Conservation (phyloP, 331 rosid species). For the Malus hybrid region DNA sequence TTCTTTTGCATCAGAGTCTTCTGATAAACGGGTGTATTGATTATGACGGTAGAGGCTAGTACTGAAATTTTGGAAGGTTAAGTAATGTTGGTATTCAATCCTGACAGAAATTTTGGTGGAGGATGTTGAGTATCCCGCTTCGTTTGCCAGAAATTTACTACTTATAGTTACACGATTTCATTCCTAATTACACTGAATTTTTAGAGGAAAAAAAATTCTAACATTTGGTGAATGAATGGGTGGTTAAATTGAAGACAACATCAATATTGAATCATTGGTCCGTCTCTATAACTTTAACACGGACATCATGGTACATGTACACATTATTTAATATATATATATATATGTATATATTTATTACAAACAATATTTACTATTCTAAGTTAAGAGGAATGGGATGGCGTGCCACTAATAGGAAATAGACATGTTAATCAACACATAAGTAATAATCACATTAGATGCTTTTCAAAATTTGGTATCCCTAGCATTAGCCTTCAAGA, state of each 20-base stretch:
- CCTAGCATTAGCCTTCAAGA: too few species aligned
- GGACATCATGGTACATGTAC: not conserved
- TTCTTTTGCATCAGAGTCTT: not conserved
- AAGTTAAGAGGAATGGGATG: not conserved
- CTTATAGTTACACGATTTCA: too few species aligned
- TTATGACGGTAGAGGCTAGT: not conserved
- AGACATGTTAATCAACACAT: too few species aligned
- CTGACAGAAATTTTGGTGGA: not conserved
- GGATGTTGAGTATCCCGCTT: not conserved
- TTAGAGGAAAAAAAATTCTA: too few species aligned
- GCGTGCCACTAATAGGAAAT: fast-evolving
- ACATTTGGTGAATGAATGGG: too few species aligned
- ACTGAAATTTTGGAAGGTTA: not conserved
- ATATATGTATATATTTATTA: too few species aligned
- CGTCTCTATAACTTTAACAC: too few species aligned
- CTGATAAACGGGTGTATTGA: not conserved
- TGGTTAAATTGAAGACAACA: too few species aligned
- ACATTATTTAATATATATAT: too few species aligned
- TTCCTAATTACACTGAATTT: not conserved
- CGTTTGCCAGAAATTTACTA: not conserved
- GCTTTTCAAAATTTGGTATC: too few species aligned
- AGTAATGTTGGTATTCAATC: not conserved
- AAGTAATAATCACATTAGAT: too few species aligned
- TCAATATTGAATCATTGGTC: too few species aligned
- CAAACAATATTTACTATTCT: not conserved